These are phyloP conservation scores for Ambrosia hybrid DNA, from an alignment of 140 eudicot genomes.

Conservation along the genomic window DNA sequence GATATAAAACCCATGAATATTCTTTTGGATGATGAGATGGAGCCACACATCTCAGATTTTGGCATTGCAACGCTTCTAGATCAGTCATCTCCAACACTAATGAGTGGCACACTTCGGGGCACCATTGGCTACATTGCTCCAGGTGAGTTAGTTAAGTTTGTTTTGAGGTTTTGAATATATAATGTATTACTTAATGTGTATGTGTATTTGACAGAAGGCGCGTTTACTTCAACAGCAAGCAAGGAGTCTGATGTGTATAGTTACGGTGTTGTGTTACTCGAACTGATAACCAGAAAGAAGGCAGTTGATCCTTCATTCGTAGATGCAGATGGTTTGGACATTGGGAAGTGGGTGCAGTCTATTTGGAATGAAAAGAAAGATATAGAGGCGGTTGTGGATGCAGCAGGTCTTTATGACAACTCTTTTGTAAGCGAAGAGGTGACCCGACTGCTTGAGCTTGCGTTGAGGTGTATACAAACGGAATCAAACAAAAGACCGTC, in stretches of 20 bases:
- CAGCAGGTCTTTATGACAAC: too few relatives aligned
- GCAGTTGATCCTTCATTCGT: constrained; percentile 51
- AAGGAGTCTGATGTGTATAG: constrained; percentile 37
- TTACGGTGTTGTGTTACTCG: constrained; percentile 31
- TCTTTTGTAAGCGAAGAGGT: constrained; percentile 45
- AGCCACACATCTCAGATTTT: constrained; percentile 90
- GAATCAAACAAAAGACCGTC: constrained; percentile 64
- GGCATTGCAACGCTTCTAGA: constrained; percentile 95
- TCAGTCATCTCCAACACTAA: constrained; percentile 48
- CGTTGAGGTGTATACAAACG: constrained; percentile 70
- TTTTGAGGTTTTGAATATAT: neutral
- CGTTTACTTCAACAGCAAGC: too few relatives aligned
- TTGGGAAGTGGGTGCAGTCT: constrained; percentile 64
- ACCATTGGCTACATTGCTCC: constrained; percentile 98
- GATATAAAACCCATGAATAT: constrained; percentile 93
- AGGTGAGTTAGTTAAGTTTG: constrained; percentile 39
- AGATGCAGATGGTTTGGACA: constrained; percentile 44
- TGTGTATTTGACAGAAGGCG: constrained; percentile 39
- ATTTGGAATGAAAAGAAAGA: constrained; percentile 50
- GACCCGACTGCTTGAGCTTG: constrained; percentile 47
- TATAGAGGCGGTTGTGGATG: constrained; percentile 54
- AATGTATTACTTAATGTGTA: neutral
- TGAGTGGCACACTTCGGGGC: constrained; percentile 56
- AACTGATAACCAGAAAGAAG: constrained; percentile 63
- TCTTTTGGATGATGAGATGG: constrained; percentile 72